These are phyloP conservation scores for Castanea sativa DNA, from an alignment of 306 rosid species.

Conservation along the genomic window DNA sequence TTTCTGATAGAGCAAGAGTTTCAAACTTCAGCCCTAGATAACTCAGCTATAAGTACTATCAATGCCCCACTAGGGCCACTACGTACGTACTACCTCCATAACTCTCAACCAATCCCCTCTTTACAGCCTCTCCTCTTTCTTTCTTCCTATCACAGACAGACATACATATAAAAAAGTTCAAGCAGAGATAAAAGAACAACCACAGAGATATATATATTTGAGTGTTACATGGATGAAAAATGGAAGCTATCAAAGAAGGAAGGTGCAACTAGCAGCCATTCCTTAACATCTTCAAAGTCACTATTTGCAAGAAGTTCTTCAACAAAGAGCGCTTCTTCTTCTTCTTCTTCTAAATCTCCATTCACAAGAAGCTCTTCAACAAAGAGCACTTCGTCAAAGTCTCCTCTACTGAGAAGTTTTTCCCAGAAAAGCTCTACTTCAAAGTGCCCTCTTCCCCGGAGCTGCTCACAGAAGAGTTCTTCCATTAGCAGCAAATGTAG, in stretches of 20 bases:
- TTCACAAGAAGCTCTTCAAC: slow-evolving; percentile 71
- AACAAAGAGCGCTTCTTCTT: slow-evolving; percentile 46
- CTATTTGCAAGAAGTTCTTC: slow-evolving; percentile 66
- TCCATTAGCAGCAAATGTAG: slow-evolving; percentile 73
- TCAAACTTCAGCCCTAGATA: neutral
- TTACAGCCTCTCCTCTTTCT: neutral
- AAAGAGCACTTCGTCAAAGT: slow-evolving; percentile 57
- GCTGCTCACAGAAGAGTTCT: slow-evolving; percentile 64
- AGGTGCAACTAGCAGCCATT: slow-evolving; percentile 27
- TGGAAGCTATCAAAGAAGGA: slow-evolving; percentile 85
- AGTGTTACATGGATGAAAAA: slow-evolving; percentile 63
- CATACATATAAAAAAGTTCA: neutral
- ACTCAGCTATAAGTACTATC: neutral
- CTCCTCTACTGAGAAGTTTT: slow-evolving; percentile 62
- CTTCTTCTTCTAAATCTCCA: slow-evolving; percentile 39
- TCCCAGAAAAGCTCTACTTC: slow-evolving; percentile 60
- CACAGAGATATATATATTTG: neutral
- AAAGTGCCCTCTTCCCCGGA: slow-evolving; percentile 50
- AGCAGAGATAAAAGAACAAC: neutral
- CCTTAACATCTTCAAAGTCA: slow-evolving; percentile 30
- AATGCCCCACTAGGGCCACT: neutral
- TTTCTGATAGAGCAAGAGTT: too few species aligned
- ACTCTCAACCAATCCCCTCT: neutral
- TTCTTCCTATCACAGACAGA: neutral
- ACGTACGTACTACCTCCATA: neutral